These are phyloP conservation scores for Leccinellum luteum DNA, from an alignment of 768 basidiomycete genomes.

Conservation along the genomic window DNA sequence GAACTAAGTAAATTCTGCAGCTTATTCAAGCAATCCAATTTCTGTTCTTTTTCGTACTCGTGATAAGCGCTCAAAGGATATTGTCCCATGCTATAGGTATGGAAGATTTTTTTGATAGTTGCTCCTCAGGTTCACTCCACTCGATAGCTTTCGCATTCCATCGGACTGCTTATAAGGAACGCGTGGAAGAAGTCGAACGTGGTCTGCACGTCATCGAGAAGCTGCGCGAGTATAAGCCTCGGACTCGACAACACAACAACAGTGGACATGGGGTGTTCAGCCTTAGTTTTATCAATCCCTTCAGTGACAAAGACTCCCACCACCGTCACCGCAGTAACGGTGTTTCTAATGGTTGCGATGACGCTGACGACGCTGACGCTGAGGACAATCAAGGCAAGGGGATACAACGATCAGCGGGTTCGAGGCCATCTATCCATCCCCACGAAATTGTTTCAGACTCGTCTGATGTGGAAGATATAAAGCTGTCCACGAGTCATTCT, in stretches of 20 bases:
- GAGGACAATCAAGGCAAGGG: slow-evolving; percentile 32
- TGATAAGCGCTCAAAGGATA: slow-evolving; percentile 63
- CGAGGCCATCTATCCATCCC: background rate
- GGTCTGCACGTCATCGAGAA: slow-evolving; percentile 62
- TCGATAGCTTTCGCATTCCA: slow-evolving; percentile 67
- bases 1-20: slow-evolving; percentile 29
- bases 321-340: slow-evolving; percentile 29
- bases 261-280: slow-evolving; percentile 45
- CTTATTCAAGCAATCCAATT: slow-evolving; percentile 66
- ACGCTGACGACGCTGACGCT: slow-evolving; percentile 31
- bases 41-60: slow-evolving; percentile 69
- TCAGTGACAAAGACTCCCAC: slow-evolving; percentile 44
- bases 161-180: slow-evolving; percentile 72
- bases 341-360: slow-evolving; percentile 24
- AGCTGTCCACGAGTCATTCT: slow-evolving; percentile 8
- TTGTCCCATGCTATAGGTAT: slow-evolving; percentile 62
- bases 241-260: slow-evolving; percentile 30
- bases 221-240: slow-evolving; percentile 63
- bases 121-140: background rate
- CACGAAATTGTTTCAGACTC: slow-evolving; percentile 9
- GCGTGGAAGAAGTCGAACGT: slow-evolving; percentile 53
- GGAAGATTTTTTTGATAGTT: background rate
- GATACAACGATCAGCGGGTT: slow-evolving; percentile 19
- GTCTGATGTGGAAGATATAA: slow-evolving; percentile 8
- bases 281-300: slow-evolving; percentile 29